Evolutionary conservation across 441 rosid species (phyloP).

Genomic region (Pelargonium cotyledonis): DNA sequence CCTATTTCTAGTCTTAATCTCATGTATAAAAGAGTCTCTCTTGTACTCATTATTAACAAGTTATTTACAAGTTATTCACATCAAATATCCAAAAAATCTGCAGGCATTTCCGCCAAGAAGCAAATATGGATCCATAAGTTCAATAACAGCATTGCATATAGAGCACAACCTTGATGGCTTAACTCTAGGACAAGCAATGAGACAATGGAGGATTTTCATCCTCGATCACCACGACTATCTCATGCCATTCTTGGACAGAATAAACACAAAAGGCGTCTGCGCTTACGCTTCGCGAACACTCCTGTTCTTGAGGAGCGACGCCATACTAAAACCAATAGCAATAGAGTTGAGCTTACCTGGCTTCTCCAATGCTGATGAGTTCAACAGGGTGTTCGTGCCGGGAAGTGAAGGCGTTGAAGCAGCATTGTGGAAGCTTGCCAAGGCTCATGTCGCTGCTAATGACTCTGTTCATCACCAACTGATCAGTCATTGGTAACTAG

Average conservation of each 20-base stretch:
- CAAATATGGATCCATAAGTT: conserved; percentile 29
- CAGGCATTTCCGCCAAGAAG: conserved; percentile 55
- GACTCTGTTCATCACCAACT: conserved; percentile 63
- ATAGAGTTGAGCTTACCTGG: conserved; percentile 53
- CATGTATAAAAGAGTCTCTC: too few species aligned
- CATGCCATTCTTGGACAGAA: conserved; percentile 44
- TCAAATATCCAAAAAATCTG: background rate
- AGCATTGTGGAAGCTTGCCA: conserved; percentile 65
- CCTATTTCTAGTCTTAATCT: too few species aligned
- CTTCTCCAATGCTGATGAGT: background rate
- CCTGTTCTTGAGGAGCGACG: conserved; percentile 38
- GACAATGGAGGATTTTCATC: conserved; percentile 44
- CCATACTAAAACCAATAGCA: conserved; percentile 51
- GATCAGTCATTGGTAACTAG: conserved; percentile 52
- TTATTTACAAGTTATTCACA: too few species aligned
- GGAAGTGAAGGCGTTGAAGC: conserved; percentile 47
- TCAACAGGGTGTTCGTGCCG: conserved; percentile 37
- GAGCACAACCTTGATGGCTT: conserved; percentile 45
- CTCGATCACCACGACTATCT: conserved; percentile 71
- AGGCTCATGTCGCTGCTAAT: conserved; percentile 59
- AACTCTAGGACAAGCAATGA: conserved; percentile 36
- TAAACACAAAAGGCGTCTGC: conserved; percentile 32
- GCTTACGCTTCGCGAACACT: conserved; percentile 60
- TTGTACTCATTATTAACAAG: too few species aligned
- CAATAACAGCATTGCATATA: conserved; percentile 30